Percentiles rank a stretch among this genome's conserved stretches.
These are phyloP conservation scores for Iberis pinnata DNA, from an alignment of 345 rosid genomes.

Conservation along the genomic window DNA sequence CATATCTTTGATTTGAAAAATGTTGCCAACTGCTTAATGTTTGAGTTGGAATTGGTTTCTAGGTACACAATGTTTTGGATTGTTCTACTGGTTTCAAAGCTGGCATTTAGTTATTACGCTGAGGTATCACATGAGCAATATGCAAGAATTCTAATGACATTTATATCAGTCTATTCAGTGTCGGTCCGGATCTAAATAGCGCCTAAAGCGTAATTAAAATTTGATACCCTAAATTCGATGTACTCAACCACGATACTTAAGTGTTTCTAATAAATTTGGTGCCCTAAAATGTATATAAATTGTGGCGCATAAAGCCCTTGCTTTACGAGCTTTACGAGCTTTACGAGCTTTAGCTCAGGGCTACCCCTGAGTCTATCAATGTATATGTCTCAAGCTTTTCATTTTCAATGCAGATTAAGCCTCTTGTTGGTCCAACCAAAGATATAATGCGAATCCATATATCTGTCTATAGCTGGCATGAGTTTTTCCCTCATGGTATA, in stretches of 20 bases:
- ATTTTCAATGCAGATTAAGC: constrained; percentile 42
- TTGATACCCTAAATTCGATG: too few relatives aligned
- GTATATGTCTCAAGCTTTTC: constrained; percentile 1
- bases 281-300: too few relatives aligned
- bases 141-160: not conserved
- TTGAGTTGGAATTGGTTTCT: constrained; percentile 7
- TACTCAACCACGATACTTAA: too few relatives aligned
- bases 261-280: too few relatives aligned
- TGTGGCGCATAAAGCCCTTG: too few relatives aligned
- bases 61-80: constrained; percentile 65
- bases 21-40: constrained; percentile 3
- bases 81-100: constrained; percentile 43
- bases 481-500: constrained; percentile 63
- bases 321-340: too few relatives aligned
- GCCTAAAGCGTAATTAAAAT: too few relatives aligned
- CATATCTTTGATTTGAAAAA: not conserved
- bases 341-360: too few relatives aligned
- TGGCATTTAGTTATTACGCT: constrained; percentile 48
- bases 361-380: too few relatives aligned
- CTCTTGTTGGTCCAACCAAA: constrained; percentile 58
- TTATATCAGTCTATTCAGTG: constrained; percentile 10
- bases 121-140: constrained; percentile 55
- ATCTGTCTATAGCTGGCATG: constrained; percentile 46
- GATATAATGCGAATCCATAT: constrained; percentile 38
- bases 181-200: too few relatives aligned